phyloP scores from a whole-genome alignment of 495 filamentous ascomycete genomes.

The Annulohypoxylon stygium region DNA sequence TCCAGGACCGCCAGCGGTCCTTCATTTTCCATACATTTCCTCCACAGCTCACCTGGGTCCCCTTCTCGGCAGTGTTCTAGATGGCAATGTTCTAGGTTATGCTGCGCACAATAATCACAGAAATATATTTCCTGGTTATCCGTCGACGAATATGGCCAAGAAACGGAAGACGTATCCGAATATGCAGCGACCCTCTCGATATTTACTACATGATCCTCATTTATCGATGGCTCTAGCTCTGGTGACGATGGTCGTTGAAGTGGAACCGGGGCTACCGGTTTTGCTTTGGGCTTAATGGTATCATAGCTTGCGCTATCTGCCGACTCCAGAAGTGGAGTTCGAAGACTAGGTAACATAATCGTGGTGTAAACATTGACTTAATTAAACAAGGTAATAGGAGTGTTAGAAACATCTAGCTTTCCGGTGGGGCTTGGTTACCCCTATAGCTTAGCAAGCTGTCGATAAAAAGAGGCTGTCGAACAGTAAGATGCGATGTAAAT shows the following conservation, averaged over 20 bases:
- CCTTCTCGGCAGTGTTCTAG: neutral
- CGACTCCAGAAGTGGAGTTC: slow-evolving; percentile 32
- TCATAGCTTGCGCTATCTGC: slow-evolving; percentile 20
- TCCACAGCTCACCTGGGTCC: slow-evolving; percentile 16
- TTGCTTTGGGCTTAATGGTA: slow-evolving; percentile 20
- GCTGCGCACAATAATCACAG: slow-evolving; percentile 41
- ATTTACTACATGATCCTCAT: slow-evolving; percentile 23
- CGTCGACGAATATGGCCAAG: neutral
- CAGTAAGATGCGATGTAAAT: neutral
- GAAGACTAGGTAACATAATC: slow-evolving; percentile 18
- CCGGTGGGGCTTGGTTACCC: neutral
- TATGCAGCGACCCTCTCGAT: slow-evolving; percentile 3
- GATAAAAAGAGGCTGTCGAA: neutral
- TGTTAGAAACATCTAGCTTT: neutral
- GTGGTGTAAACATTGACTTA: neutral
- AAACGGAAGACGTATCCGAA: neutral
- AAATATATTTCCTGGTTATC: neutral
- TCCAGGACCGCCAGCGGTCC: slow-evolving; percentile 31
- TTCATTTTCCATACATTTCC: slow-evolving; percentile 24
- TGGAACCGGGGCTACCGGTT: neutral
- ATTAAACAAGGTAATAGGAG: neutral
- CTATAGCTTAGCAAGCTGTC: neutral
- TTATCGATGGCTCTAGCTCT: neutral
- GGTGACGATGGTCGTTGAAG: neutral
- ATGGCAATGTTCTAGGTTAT: slow-evolving; percentile 21